phyloP scores from a whole-genome alignment of 768 basidiomycete genomes.

The Lactarius sanguifluus region DNA sequence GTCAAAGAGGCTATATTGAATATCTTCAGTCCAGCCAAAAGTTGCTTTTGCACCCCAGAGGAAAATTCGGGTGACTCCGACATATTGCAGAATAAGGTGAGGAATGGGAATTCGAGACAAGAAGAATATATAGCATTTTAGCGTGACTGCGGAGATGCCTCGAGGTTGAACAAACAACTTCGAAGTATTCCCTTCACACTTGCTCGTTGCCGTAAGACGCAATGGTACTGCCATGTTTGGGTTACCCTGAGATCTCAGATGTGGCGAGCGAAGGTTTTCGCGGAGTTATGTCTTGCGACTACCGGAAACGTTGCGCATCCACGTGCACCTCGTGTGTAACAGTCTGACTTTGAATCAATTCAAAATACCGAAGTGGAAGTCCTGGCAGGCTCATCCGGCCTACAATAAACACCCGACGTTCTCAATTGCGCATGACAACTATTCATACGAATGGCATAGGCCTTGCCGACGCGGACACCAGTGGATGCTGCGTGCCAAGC shows the following conservation, averaged over 20 bases:
- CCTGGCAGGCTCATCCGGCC: too few species aligned
- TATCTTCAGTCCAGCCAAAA: conserved; percentile 11
- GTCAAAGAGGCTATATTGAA: conserved; percentile 12
- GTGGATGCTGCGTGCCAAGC: too few species aligned
- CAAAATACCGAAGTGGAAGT: too few species aligned
- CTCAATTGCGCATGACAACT: too few species aligned
- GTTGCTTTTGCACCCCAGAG: background rate
- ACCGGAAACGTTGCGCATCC: background rate
- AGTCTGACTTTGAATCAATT: background rate
- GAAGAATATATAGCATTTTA: background rate
- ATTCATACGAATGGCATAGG: too few species aligned
- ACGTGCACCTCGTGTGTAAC: background rate
- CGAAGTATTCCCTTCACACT: background rate
- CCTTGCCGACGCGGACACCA: too few species aligned
- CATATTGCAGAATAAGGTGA: background rate
- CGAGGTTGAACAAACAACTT: conserved; percentile 1
- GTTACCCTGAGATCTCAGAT: background rate
- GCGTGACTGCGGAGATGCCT: conserved; percentile 16
- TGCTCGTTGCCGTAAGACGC: background rate
- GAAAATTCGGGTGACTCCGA: background rate
- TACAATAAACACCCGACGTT: too few species aligned
- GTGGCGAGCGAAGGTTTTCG: background rate
- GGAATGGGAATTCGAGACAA: background rate
- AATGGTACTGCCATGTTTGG: conserved; percentile 15
- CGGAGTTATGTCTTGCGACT: background rate